Conservation (phyloP, 805 yeast species). For the Ogataea wickerhamii region DNA sequence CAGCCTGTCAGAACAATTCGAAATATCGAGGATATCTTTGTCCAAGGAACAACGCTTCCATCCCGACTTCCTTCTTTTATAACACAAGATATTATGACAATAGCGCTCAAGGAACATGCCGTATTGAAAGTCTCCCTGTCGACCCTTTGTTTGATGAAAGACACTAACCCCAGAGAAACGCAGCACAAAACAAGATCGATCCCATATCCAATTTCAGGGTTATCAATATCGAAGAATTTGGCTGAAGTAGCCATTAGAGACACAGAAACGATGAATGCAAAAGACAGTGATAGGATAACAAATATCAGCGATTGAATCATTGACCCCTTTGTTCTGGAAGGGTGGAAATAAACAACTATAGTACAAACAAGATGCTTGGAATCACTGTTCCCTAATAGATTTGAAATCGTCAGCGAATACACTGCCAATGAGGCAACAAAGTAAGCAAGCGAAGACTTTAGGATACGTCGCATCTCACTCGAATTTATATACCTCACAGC, state of each 20-base stretch:
- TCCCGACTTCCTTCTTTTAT: constrained; percentile 70
- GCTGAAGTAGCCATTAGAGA: constrained; percentile 51
- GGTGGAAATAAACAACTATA: constrained; percentile 80
- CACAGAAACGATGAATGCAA: constrained; percentile 50
- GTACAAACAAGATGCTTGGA: constrained; percentile 82
- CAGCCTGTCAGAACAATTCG: constrained; percentile 61
- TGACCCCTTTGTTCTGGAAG: constrained; percentile 72
- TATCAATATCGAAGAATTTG: constrained; percentile 33
- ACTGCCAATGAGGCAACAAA: constrained; percentile 71
- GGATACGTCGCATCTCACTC: constrained; percentile 27
- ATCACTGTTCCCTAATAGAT: constrained; percentile 59
- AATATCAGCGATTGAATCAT: constrained; percentile 72
- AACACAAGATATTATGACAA: constrained; percentile 64
- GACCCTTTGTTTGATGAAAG: constrained; percentile 66
- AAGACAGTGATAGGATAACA: constrained; percentile 52
- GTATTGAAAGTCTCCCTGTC: constrained; percentile 70
- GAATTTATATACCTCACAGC: constrained; percentile 1
- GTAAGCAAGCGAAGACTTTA: constrained; percentile 75
- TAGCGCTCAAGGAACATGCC: constrained; percentile 75
- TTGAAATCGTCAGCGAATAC: constrained; percentile 48
- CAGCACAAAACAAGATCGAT: constrained; percentile 54
- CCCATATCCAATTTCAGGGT: constrained; percentile 45
- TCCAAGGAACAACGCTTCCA: constrained; percentile 53
- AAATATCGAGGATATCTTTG: constrained; percentile 50
- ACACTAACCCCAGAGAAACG: constrained; percentile 58